Percentiles rank a stretch among this genome's conserved stretches.
These are phyloP conservation scores for Globisporangium splendens DNA, from an alignment of 352 stramenopile species.

Conservation along the genomic window DNA sequence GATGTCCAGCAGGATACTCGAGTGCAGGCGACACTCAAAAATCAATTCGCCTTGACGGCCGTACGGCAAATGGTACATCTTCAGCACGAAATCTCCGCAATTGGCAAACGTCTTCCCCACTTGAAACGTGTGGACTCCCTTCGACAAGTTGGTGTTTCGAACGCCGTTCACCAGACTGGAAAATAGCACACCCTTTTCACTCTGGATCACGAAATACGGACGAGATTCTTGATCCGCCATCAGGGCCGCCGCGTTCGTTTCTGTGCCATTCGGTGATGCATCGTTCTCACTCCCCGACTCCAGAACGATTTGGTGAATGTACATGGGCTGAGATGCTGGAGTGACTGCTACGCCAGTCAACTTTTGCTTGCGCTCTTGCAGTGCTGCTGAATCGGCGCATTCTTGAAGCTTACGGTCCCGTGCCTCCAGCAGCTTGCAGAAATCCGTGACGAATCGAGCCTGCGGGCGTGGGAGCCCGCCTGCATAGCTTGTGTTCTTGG, in stretches of 20 bases:
- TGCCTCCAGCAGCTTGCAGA: constrained; percentile 72
- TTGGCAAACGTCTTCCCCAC: constrained; percentile 58
- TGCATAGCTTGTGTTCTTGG: constrained; percentile 68
- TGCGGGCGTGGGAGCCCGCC: constrained; percentile 67
- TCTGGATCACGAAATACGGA: constrained; percentile 86
- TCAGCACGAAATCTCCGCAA: constrained; percentile 69
- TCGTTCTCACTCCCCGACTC: constrained; percentile 26
- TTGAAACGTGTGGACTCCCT: constrained; percentile 55
- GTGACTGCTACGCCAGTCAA: constrained; percentile 76
- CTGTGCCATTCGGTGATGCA: constrained; percentile 1
- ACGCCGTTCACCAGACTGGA: constrained; percentile 85
- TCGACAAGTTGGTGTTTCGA: constrained; percentile 53
- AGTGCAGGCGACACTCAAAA: constrained; percentile 70
- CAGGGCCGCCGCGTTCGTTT: constrained; percentile 8
- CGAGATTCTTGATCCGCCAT: constrained; percentile 30
- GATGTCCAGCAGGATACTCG: constrained; percentile 66
- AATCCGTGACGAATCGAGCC: constrained; percentile 76
- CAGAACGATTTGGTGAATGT: constrained; percentile 78
- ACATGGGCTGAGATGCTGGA: constrained; percentile 60
- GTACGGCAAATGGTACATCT: constrained; percentile 89
- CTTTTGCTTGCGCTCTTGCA: constrained; percentile 73
- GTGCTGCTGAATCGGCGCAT: constrained; percentile 34
- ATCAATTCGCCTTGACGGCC: constrained; percentile 79
- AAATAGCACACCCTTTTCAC: constrained; percentile 82
- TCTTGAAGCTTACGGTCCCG: constrained; percentile 57